These are phyloP conservation scores for Erodium texanum DNA, from an alignment of 441 rosid genomes.

Conservation along the genomic window DNA sequence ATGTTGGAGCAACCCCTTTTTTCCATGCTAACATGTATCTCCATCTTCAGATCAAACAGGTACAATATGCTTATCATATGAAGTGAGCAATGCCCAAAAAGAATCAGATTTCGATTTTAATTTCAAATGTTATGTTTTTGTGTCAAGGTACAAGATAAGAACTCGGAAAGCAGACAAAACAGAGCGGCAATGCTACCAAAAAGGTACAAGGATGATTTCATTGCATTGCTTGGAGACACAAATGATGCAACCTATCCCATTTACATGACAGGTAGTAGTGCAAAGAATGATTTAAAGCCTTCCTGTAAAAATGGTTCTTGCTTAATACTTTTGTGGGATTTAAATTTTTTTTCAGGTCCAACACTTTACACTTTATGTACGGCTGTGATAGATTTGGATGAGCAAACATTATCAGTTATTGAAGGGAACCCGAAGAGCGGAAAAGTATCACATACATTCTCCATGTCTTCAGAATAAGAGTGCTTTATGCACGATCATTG, in stretches of 20 bases:
- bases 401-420: constrained; percentile 34
- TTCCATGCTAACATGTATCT: constrained; percentile 52
- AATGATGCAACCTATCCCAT: constrained; percentile 34
- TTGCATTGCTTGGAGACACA: constrained; percentile 38
- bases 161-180: constrained; percentile 33
- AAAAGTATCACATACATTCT: constrained; percentile 35
- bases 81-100: too few species aligned
- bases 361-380: constrained; percentile 43
- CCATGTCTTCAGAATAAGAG: constrained; percentile 26
- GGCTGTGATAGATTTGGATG: constrained; percentile 37
- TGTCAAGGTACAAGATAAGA: constrained; percentile 35
- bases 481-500: neutral
- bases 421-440: constrained; percentile 38
- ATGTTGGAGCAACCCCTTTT: constrained; percentile 28
- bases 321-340: neutral
- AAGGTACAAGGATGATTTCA: constrained; percentile 34
- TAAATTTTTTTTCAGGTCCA: constrained; percentile 37
- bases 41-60: constrained; percentile 17
- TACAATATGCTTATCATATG: neutral
- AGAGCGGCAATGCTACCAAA: constrained; percentile 37
- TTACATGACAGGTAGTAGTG: constrained; percentile 40
- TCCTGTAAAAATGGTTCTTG: constrained; percentile 6
- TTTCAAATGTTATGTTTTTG: constrained; percentile 19
- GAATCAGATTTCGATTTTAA: neutral
- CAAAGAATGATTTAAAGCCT: neutral